Evolutionary conservation across 495 filamentous ascomycete species (phyloP), one percentile per base, ranked within the genome.

Genomic region (Penicillium canescens): DNA sequence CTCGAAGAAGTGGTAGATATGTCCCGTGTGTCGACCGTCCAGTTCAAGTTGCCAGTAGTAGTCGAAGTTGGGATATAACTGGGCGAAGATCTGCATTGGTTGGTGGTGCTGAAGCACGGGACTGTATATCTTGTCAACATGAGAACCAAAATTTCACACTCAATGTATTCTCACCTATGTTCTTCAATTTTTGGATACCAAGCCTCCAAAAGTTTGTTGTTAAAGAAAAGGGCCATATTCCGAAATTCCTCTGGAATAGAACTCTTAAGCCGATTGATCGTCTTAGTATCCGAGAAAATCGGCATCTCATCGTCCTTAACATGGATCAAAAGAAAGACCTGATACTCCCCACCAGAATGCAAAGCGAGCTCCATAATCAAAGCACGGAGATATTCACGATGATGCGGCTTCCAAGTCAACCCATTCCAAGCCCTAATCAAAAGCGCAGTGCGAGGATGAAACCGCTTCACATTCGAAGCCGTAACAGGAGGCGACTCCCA

Each of bases 41-140:
- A 87, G 79, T 57, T 90, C 87, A 77, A 86, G 85, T 62, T 91
- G 90, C 88, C 87, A 91, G 48, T 88, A 78, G 59, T 78, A 88
- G 47, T 88, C 86, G 52, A 88, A 91, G 52, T 89, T 81, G 0
- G 86, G 86, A 53, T 87, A 80, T 23, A 83, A 74, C 51, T 85
- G 77, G 42, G 83, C 82, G 60, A 91, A 91, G 40, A 74, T 67
- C 39, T 75, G 68, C 12, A 74, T 13, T 8, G 72, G 63, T 31
- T 73, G 70, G 46, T 62, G 62, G 44, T 71, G 62, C n/a, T 73
- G 68, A 5, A 62, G 31, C 4, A 56, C 45, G 14, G 58, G 53
- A 43, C 57, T 70, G 50, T 7, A 7, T 4, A 42, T 47, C 36
- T 6, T 13, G 34, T 49, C 26, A 41, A 24, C 26, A 14, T 18